Evolutionary conservation across 176 grass and related monocot species (phyloP), one percentile per base, ranked within the genome.

Genomic region (Avena sativa): DNA sequence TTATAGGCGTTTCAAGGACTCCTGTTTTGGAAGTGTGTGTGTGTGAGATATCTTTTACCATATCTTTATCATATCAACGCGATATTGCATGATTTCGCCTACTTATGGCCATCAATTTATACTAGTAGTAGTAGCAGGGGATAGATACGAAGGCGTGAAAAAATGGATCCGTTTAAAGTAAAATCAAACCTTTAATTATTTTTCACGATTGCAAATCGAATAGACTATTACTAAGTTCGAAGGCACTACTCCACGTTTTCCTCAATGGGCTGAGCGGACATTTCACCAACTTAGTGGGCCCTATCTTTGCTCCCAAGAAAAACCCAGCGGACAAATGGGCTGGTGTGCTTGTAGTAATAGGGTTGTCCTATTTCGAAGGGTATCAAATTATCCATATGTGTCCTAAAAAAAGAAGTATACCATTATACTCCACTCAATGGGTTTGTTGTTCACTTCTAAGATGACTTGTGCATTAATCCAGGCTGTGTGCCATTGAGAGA

Each of bases 341-440:
- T 23, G 10, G 11, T 43, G 17, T 59, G 16, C 48, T 76, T 76
- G 73, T 52, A 53, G 47, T 52, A 53, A 13, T 16, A 75, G 21
- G 47, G 21, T 52, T 76, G 48, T 76, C 30, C 48, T 76, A 75
- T 75, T 16, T 14, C 14, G 5, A 76, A 76, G 23, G 2, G 14
- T 30, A 53, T 52, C 47, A 52, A 13, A 17, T 52, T 52, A 74
- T 74, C n/a, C 12, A 20, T 16, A 3, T 74, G 23, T 30, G 50
- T 74, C 12, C 7, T 15, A 50, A 49, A 8, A 34, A 34, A 59
- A 17, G 1, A 10, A 23, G 72, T 88, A 50, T 79, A 65, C 20
- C 74, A 71, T 62, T 89, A 25, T 51, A 87, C 75, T 84, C 44
- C 55, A 89, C 81, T 79, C 56, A 84, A 72, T 63, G 47, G 46